phyloP scores from a whole-genome alignment of 83 land plant species.

The Larix sibirica region DNA sequence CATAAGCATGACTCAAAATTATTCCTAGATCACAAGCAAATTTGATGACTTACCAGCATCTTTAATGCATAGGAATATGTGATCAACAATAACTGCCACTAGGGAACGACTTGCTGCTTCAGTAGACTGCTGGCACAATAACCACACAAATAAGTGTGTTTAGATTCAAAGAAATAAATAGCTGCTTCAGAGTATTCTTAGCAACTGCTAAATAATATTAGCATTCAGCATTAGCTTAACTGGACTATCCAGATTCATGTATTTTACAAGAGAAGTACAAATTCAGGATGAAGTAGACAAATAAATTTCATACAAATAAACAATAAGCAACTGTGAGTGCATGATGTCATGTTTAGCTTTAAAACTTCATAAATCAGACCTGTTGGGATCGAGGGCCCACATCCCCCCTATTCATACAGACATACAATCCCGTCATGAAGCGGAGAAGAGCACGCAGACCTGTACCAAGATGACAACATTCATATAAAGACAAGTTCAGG shows the following conservation, averaged over 20 bases:
- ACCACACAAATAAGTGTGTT: not conserved
- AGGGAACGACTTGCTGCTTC: slow-evolving; percentile 87
- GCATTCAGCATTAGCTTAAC: not conserved
- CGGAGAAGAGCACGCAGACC: slow-evolving; percentile 96
- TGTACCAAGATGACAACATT: slow-evolving; percentile 20
- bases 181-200: not conserved
- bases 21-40: not conserved
- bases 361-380: slow-evolving; percentile 35
- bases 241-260: not conserved
- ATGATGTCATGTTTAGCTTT: not conserved
- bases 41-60: slow-evolving; percentile 74
- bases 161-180: not conserved
- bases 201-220: slow-evolving; percentile 10
- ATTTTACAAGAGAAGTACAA: slow-evolving; percentile 2
- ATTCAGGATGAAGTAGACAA: not conserved
- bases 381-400: slow-evolving; percentile 65
- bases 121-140: slow-evolving; percentile 36
- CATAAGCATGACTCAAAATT: not conserved
- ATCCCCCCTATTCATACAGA: slow-evolving; percentile 96
- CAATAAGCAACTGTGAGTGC: not conserved
- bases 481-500: not conserved
- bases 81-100: slow-evolving; percentile 80
- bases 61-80: slow-evolving; percentile 92
- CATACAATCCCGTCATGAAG: slow-evolving; percentile 95
- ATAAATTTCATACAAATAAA: not conserved